Evolutionary conservation across 169 alveolate genomes (phyloP).

Genomic region (Plasmodium chabaudi): DNA sequence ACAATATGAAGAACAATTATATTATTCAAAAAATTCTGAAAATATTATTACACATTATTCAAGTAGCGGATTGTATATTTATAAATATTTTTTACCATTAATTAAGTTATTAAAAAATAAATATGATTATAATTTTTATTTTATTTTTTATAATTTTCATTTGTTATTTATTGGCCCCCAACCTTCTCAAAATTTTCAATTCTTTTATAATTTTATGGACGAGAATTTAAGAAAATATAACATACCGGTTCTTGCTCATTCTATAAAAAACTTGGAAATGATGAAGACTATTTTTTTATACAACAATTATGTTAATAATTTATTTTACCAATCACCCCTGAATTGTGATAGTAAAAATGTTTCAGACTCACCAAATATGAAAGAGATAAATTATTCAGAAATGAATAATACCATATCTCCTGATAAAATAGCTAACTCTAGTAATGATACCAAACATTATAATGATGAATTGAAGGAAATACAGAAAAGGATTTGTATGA

Average conservation of each 20-base stretch:
- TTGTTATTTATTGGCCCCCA: slow-evolving; percentile 26
- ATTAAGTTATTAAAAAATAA: not conserved
- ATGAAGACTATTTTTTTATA: slow-evolving; percentile 41
- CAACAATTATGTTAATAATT: slow-evolving; percentile 2
- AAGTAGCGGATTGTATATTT: slow-evolving; percentile 15
- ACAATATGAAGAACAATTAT: slow-evolving; percentile 40
- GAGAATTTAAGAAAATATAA: slow-evolving; percentile 11
- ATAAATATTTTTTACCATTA: slow-evolving; percentile 18
- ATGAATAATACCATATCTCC: no score
- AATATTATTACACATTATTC: slow-evolving; percentile 16
- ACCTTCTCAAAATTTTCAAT: slow-evolving; percentile 37
- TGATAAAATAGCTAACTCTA: not conserved
- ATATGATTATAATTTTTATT: slow-evolving; percentile 40
- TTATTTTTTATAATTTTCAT: slow-evolving; percentile 33
- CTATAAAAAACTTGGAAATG: slow-evolving; percentile 50
- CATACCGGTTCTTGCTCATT: slow-evolving; percentile 22
- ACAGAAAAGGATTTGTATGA: not conserved
- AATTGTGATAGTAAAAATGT: not conserved
- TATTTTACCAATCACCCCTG: not conserved
- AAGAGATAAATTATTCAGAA: no score
- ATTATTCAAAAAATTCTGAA: slow-evolving; percentile 17
- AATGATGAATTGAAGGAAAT: not conserved
- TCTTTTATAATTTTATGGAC: slow-evolving; percentile 13
- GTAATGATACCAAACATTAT: not conserved
- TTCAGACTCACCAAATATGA: not conserved